phyloP scores from a whole-genome alignment of 768 basidiomycete species.

The Cyclocybe cylindracea region DNA sequence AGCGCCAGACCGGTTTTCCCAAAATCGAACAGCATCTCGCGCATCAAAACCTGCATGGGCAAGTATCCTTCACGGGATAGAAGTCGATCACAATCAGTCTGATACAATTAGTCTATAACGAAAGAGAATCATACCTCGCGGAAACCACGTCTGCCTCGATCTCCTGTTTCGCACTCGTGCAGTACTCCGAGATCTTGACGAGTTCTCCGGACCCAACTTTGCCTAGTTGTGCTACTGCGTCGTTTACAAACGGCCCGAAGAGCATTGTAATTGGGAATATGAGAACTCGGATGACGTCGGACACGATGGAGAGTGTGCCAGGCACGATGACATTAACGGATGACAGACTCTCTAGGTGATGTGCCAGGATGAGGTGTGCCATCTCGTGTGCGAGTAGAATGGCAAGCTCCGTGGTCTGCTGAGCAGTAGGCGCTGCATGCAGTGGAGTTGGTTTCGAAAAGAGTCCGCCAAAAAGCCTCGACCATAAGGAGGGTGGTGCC shows the following conservation, averaged over 20 bases:
- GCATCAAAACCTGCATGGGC: constrained; percentile 93
- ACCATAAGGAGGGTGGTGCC: constrained; percentile 43
- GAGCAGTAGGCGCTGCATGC: constrained; percentile 63
- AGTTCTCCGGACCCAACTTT: constrained; percentile 79
- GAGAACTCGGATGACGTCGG: constrained; percentile 76
- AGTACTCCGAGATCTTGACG: constrained; percentile 67
- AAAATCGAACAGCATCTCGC: constrained; percentile 77
- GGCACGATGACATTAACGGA: constrained; percentile 83
- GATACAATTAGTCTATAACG: not conserved
- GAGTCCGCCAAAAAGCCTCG: constrained; percentile 47
- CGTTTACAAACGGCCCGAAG: constrained; percentile 94
- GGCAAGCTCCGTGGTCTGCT: constrained; percentile 88
- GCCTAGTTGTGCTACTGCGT: constrained; percentile 83
- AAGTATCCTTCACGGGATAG: constrained; percentile 59
- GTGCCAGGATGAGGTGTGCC: constrained; percentile 85
- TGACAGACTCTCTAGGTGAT: constrained; percentile 91
- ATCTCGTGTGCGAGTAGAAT: constrained; percentile 93
- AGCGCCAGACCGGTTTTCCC: constrained; percentile 60
- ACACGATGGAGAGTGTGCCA: constrained; percentile 70
- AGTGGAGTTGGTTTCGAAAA: constrained; percentile 31
- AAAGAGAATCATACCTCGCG: constrained; percentile 51
- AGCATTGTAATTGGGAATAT: constrained; percentile 90
- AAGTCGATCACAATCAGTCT: constrained; percentile 3
- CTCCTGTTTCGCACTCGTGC: constrained; percentile 83
- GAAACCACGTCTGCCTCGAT: constrained; percentile 93